Evolutionary conservation across 73 alveolate species (phyloP), one percentile per base, ranked within the genome.

Genomic region (Urostyla sp.): DNA sequence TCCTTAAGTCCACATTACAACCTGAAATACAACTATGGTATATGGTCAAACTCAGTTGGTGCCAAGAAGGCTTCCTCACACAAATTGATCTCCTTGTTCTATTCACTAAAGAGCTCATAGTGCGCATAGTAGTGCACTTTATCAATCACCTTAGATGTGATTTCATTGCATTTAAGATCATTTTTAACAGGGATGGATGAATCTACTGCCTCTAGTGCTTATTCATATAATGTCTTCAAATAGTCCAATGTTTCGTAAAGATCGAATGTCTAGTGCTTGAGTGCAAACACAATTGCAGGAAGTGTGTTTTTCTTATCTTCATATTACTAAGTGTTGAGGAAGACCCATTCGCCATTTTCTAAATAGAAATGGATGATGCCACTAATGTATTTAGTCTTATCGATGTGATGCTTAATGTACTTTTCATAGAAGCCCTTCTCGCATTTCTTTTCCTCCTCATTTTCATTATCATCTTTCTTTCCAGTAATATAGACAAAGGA

Each of bases 121-220:
- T 36, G 6, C 7, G 83, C 83, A 31, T 69, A 69, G 44, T 69
- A 69, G 57, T 46, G 83, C 83, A 69, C 51, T 16, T 55, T 6
- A 27, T 31, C 18, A 4, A 69, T 23, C 4, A 52, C 72, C 24
- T 45, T 56, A 7, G 44, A 3, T 46, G 72, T 69, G 1, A 0
- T 28, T 36, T 23, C 72, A 45, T 20, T 34, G 54, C 44, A 69
- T 69, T 69, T 48, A 24, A 48, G 16, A 20, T 35, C 28, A 21
- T 30, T 36, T 43, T 11, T 10, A 27, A 27, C 72, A 3, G 24
- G 5, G 20, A 27, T 48, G 48, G 31, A 15, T 15, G 16, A 7
- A 34, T 69, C 69, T 11, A 69, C 43, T 1, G 37, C 69, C 53
- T 69, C 72, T 30, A 7, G 11, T 1, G 69, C 67, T 16, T 44